phyloP scores from a whole-genome alignment of 169 alveolate species.

The Babesia bigemina region DNA sequence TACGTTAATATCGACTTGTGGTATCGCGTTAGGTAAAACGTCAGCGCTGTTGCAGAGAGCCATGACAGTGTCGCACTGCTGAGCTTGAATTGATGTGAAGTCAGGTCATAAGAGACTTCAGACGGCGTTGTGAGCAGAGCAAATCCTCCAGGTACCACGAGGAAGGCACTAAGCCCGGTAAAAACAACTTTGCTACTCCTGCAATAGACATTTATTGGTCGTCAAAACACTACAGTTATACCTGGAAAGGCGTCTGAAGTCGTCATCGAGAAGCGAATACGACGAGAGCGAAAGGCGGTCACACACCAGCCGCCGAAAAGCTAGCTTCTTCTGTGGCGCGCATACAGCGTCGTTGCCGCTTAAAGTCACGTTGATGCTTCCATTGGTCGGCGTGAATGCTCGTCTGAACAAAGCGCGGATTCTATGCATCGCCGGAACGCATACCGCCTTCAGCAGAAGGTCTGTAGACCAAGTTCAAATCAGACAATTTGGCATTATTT shows the following conservation, averaged over 20 bases:
- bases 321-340: background rate
- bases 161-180: slow-evolving; percentile 40
- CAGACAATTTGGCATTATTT: background rate
- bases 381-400: background rate
- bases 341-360: background rate
- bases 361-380: background rate
- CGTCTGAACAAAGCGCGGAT: slow-evolving; percentile 6
- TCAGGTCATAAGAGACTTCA: slow-evolving; percentile 17
- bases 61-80: slow-evolving; percentile 55
- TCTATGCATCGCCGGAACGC: slow-evolving; percentile 15
- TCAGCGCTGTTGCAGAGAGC: slow-evolving; percentile 47
- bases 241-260: slow-evolving; percentile 52
- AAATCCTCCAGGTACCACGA: slow-evolving; percentile 46
- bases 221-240: background rate
- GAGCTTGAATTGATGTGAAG: slow-evolving; percentile 55
- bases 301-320: slow-evolving; percentile 14
- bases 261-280: slow-evolving; percentile 41
- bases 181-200: slow-evolving; percentile 62
- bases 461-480: background rate
- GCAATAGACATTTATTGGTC: background rate
- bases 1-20: slow-evolving; percentile 19
- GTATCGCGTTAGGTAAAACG: slow-evolving; percentile 31
- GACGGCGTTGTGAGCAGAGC: slow-evolving; percentile 49
- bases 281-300: slow-evolving; percentile 32
- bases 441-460: background rate